Conservation (phyloP, 2,329 filamentous ascomycete species). For the Neonectria sp. region DNA sequence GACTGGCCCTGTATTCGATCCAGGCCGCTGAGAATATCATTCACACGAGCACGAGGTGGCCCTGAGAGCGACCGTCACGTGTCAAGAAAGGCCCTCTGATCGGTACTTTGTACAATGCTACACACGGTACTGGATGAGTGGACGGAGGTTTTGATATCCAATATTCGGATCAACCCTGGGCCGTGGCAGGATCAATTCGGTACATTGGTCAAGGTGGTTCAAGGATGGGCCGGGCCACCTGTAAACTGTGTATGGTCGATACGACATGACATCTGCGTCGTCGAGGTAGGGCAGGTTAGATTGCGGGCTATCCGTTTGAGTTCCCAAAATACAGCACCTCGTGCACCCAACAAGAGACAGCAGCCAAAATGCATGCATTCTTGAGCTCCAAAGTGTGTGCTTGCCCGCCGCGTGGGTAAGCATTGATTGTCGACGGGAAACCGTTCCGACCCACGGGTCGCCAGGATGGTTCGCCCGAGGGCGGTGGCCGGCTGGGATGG, state of each 20-base stretch:
- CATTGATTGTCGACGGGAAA: constrained; percentile 20
- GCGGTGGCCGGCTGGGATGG: constrained; percentile 35
- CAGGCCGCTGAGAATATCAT: constrained; percentile 1
- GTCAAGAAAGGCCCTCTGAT: background rate
- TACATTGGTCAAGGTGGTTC: constrained; percentile 24
- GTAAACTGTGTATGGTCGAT: constrained; percentile 28
- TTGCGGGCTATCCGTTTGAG: constrained; percentile 36
- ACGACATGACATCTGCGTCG: constrained; percentile 43
- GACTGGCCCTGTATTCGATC: constrained; percentile 16
- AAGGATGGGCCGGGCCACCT: constrained; percentile 24
- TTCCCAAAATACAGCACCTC: constrained; percentile 42
- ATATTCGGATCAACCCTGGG: constrained; percentile 33
- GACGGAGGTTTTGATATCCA: constrained; percentile 26
- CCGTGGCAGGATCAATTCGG: constrained; percentile 24
- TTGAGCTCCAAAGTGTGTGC: constrained; percentile 35
- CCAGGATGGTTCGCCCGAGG: constrained; percentile 37
- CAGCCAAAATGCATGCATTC: constrained; percentile 36
- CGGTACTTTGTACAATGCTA: background rate
- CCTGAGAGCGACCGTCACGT: constrained; percentile 22
- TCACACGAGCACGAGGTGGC: background rate
- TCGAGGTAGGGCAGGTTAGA: constrained; percentile 38
- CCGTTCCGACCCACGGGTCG: constrained; percentile 29
- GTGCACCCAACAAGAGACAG: constrained; percentile 25
- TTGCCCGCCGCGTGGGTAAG: constrained; percentile 23
- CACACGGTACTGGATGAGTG: constrained; percentile 10